Evolutionary conservation across 2,329 filamentous ascomycete genomes (phyloP).

Genomic region (Trichophaea hybrida): DNA sequence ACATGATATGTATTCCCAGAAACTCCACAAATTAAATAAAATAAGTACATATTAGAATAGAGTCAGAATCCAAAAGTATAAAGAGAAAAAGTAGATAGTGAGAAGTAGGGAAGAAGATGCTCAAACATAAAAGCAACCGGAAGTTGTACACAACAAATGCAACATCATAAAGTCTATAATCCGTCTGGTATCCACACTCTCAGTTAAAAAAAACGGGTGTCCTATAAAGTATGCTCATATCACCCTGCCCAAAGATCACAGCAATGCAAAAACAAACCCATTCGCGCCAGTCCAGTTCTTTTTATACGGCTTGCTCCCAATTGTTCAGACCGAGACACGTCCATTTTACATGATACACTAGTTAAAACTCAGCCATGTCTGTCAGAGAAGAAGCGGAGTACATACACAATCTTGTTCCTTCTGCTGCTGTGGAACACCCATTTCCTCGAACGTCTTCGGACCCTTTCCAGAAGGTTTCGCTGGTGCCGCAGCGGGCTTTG

Average conservation of each 20-base stretch:
- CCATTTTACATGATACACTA: background rate
- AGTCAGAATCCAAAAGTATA: too few species aligned
- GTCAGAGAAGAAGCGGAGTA: background rate
- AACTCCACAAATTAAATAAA: too few species aligned
- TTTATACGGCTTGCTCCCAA: background rate
- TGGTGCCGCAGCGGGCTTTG: conserved; percentile 28
- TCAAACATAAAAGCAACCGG: too few species aligned
- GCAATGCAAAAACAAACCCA: background rate
- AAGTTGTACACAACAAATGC: too few species aligned
- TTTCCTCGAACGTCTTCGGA: conserved; percentile 92
- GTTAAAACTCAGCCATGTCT: background rate
- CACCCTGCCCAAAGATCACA: background rate
- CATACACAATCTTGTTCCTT: conserved; percentile 82
- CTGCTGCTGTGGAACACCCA: conserved; percentile 80
- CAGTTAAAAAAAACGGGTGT: too few species aligned
- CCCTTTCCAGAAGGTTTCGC: conserved; percentile 44
- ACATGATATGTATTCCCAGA: too few species aligned
- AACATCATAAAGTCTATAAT: too few species aligned
- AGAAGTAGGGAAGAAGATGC: too few species aligned
- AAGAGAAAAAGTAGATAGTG: too few species aligned
- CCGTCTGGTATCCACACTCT: too few species aligned
- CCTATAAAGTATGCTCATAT: too few species aligned
- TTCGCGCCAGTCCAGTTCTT: background rate
- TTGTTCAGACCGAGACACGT: background rate
- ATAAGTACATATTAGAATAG: too few species aligned